A percentile compares a stretch with the other conserved stretches of the same genome.
Conservation (phyloP, 495 filamentous ascomycete species). For the Annulohypoxylon maeteangense region DNA sequence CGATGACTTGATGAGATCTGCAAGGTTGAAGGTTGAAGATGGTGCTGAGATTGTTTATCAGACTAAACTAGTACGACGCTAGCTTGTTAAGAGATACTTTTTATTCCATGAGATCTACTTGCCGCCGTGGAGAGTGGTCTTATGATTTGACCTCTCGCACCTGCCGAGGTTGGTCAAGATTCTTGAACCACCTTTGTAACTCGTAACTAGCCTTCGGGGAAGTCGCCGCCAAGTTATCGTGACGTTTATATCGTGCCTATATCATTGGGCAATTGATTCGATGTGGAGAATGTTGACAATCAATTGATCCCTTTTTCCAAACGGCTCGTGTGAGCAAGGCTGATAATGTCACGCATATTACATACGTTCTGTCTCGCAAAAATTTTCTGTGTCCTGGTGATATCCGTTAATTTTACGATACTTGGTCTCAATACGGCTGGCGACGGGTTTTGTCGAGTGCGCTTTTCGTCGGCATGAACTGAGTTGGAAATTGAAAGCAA, state of each 20-base stretch:
- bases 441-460: conserved; percentile 16
- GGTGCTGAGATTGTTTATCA: conserved; percentile 12
- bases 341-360: conserved; percentile 41
- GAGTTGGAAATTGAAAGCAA: conserved; percentile 22
- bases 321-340: conserved; percentile 30
- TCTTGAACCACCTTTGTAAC: conserved; percentile 18
- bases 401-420: conserved; percentile 6
- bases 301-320: conserved; percentile 2
- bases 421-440: conserved; percentile 3
- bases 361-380: conserved; percentile 12
- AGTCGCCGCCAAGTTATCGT: conserved; percentile 27
- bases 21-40: conserved; percentile 13
- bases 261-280: conserved; percentile 34
- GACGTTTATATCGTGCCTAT: neutral
- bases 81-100: conserved; percentile 30
- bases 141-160: conserved; percentile 19
- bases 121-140: conserved; percentile 25
- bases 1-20: conserved; percentile 25
- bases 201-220: conserved; percentile 18
- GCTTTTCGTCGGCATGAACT: conserved; percentile 34
- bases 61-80: conserved; percentile 9
- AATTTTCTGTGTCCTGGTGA: conserved; percentile 21
- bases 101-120: neutral
- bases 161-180: conserved; percentile 17
- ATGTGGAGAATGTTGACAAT: conserved; percentile 27